Evolutionary conservation across 768 basidiomycete species (phyloP).

Genomic region (Rhodotorula graminis): DNA sequence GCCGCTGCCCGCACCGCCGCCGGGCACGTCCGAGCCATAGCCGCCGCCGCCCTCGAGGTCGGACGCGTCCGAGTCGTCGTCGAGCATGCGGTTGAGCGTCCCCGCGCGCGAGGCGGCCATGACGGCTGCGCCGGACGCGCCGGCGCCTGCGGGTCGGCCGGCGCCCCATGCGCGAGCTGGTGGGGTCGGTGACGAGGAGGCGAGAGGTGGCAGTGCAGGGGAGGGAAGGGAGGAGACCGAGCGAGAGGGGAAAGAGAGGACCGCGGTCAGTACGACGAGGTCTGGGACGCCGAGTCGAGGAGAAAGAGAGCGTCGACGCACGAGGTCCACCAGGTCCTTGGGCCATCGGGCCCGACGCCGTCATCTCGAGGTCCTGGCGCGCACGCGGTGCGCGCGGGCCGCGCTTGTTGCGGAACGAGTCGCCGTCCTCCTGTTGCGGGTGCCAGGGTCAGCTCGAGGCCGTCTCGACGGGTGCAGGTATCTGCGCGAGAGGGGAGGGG

Average conservation of each 20-base stretch:
- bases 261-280: too few species aligned
- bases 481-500: too few species aligned
- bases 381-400: constrained; percentile 18
- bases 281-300: too few species aligned
- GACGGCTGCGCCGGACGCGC: constrained; percentile 29
- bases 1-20: not conserved
- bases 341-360: constrained; percentile 37
- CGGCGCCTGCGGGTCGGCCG: not conserved
- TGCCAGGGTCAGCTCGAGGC: too few species aligned
- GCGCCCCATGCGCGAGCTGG: constrained; percentile 31
- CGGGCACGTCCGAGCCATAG: constrained; percentile 9
- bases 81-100: constrained; percentile 27
- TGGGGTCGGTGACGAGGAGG: too few species aligned
- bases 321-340: constrained; percentile 37
- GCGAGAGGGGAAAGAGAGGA: too few species aligned
- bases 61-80: constrained; percentile 41
- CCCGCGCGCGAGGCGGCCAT: constrained; percentile 37
- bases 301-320: constrained; percentile 20
- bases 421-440: constrained; percentile 17
- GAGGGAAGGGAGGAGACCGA: too few species aligned
- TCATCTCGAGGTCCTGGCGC: constrained; percentile 34
- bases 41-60: constrained; percentile 36
- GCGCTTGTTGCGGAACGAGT: constrained; percentile 5
- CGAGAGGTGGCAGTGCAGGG: too few species aligned
- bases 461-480: not conserved